Evolutionary conservation across 345 rosid genomes (phyloP), one percentile per base, ranked within the genome.

Genomic region (Euclidium syriacum): DNA sequence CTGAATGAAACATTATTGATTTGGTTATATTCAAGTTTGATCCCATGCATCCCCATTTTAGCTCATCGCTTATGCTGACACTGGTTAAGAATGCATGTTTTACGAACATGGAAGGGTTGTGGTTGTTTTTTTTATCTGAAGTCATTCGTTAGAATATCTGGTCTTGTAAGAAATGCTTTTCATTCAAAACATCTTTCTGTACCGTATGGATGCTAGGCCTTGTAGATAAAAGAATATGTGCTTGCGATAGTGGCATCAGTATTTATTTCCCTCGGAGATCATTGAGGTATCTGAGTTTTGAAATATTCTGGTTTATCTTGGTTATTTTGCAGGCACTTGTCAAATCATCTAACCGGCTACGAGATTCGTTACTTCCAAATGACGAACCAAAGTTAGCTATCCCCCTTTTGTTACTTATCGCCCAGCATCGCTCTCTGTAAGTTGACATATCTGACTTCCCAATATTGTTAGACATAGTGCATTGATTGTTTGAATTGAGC

Each of bases 381-480:
- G 99, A 90, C 77, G 98, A 95, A 66, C 91, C 91, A 29, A 95
- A 86, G 77, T 72, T 90, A 74, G 99, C 98, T 24, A 71, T 88
- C 59, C 96, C 98, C 16, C 89, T 90, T 69, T 74, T 95, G 75
- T 73, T 95, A 58, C 96, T 95, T 74, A 72, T 95, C 39, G 96
- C 98, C 42, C 99, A 95, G 70, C 95, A 95, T 65, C 94, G 96
- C 62, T 86, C 99, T 50, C 73, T 90, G 99, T 90, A 85, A 80
- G 99, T 66, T 72, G 51, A 57, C 41, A 34, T 23, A 52, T 41
- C 29, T 57, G 26, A 32, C 7, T 33, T n/a, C 65, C 7, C 46
- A 3, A 50, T 62, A 55, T 17, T 47, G 36, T 46, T 62, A 54
- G 58, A 41, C 52, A 54, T 58, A 14, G 18, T 20, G 50, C 52